phyloP scores from a whole-genome alignment of 2,329 filamentous ascomycete genomes.

The Emergomyces africanus region DNA sequence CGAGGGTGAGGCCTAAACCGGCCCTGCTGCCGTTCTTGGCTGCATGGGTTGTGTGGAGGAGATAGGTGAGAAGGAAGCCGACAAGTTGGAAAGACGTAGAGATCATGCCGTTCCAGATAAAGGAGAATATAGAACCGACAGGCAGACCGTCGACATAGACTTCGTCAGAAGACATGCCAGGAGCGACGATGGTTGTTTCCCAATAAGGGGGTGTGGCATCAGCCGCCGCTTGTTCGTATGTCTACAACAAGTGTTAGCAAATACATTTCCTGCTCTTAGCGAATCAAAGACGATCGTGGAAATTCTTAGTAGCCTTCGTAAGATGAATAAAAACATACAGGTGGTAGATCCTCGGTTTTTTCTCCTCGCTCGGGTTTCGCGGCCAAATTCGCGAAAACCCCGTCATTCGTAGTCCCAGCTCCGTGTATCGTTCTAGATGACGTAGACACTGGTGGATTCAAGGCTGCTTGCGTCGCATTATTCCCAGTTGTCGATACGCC shows the following conservation, averaged over 20 bases:
- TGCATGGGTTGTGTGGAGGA: slow-evolving; percentile 93
- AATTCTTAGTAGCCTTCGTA: background rate
- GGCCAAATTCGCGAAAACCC: slow-evolving; percentile 89
- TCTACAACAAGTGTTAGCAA: slow-evolving; percentile 39
- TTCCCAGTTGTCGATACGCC: slow-evolving; percentile 35
- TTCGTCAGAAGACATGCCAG: slow-evolving; percentile 82
- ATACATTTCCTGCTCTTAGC: background rate
- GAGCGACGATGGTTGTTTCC: slow-evolving; percentile 96
- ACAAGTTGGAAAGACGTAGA: slow-evolving; percentile 95
- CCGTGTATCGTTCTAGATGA: slow-evolving; percentile 28
- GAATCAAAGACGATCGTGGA: background rate
- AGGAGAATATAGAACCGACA: slow-evolving; percentile 72
- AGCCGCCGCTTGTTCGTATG: slow-evolving; percentile 95
- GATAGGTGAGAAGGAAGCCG: slow-evolving; percentile 94
- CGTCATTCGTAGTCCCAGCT: slow-evolving; percentile 53
- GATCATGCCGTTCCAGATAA: slow-evolving; percentile 75
- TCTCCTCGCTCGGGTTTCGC: slow-evolving; percentile 77
- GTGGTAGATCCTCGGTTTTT: slow-evolving; percentile 81
- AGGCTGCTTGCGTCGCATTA: slow-evolving; percentile 42
- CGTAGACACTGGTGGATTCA: slow-evolving; percentile 26
- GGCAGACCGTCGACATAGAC: slow-evolving; percentile 95
- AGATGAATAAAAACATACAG: slow-evolving; percentile 47
- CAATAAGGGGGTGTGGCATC: slow-evolving; percentile 95
- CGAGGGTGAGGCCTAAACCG: slow-evolving; percentile 84
- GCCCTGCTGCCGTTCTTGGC: slow-evolving; percentile 95